Conservation (phyloP, 768 basidiomycete genomes). For the Lepiota brunneoincarnata region DNA sequence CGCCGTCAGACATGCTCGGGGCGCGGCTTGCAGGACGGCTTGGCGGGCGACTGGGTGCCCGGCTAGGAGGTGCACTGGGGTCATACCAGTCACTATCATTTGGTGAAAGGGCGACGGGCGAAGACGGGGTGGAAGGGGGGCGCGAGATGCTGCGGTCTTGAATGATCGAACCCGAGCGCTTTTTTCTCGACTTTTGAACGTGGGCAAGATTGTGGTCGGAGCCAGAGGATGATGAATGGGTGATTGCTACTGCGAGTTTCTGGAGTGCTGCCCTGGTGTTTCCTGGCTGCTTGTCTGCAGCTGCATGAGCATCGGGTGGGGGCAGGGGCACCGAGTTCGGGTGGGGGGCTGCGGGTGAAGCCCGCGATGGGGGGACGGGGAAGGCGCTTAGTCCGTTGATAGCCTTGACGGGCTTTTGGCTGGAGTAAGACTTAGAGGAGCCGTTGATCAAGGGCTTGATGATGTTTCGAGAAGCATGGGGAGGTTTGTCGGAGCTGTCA, state of each 20-base stretch:
- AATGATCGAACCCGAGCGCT: constrained; percentile 1
- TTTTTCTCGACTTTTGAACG: constrained; percentile 16
- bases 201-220: constrained; percentile 31
- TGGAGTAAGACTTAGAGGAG: constrained; percentile 13
- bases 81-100: constrained; percentile 57
- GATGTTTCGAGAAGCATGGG: constrained; percentile 24
- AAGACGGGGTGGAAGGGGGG: constrained; percentile 19
- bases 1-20: constrained; percentile 44
- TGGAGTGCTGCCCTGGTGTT: constrained; percentile 43
- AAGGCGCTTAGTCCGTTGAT: constrained; percentile 15
- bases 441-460: constrained; percentile 17
- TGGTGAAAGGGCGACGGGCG: constrained; percentile 39
- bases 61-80: constrained; percentile 56
- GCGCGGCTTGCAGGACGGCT: constrained; percentile 49
- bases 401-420: constrained; percentile 15
- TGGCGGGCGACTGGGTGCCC: constrained; percentile 55
- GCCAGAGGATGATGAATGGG: constrained; percentile 32
- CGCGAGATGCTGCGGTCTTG: constrained; percentile 9
- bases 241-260: constrained; percentile 27
- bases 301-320: constrained; percentile 44
- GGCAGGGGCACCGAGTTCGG: constrained; percentile 42
- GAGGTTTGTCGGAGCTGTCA: constrained; percentile 57
- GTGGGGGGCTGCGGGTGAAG: constrained; percentile 14
- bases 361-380: constrained; percentile 9
- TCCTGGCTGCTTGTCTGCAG: constrained; percentile 50